A percentile compares a stretch with the other conserved stretches of the same genome.
phyloP scores from a whole-genome alignment of 768 basidiomycete genomes.

The Boletus tylopilopsis region DNA sequence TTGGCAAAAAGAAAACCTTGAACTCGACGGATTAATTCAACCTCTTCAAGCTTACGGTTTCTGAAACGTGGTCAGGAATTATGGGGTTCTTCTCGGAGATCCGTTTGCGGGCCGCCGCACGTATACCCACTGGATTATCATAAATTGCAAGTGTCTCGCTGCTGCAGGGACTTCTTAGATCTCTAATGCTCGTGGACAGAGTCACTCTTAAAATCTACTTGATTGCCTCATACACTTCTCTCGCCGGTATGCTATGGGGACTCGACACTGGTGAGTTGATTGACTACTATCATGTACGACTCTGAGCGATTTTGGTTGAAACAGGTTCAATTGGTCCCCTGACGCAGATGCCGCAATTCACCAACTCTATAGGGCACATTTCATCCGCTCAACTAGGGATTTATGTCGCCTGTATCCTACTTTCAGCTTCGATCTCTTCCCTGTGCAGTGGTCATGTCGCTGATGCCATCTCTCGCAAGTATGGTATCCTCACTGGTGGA shows the following conservation, averaged over 20 bases:
- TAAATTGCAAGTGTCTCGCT: background rate
- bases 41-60: too few species aligned
- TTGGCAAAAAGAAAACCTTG: too few species aligned
- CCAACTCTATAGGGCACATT: constrained; percentile 33
- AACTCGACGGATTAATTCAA: too few species aligned
- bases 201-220: constrained; percentile 21
- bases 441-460: constrained; percentile 40
- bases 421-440: constrained; percentile 40
- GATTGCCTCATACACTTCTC: constrained; percentile 24
- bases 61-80: background rate
- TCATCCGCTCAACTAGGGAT: constrained; percentile 39
- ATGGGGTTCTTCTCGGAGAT: too few species aligned
- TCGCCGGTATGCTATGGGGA: constrained; percentile 30
- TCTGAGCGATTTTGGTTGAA: background rate
- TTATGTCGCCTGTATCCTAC: constrained; percentile 40
- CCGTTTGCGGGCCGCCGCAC: background rate
- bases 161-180: background rate
- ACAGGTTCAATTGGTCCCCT: constrained; percentile 42
- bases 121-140: background rate
- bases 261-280: constrained; percentile 30
- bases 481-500: constrained; percentile 41
- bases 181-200: background rate
- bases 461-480: constrained; percentile 44
- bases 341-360: constrained; percentile 45
- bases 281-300: background rate